Evolutionary conservation across 2,329 filamentous ascomycete species (phyloP).

Genomic region (Neonectria coccinea): DNA sequence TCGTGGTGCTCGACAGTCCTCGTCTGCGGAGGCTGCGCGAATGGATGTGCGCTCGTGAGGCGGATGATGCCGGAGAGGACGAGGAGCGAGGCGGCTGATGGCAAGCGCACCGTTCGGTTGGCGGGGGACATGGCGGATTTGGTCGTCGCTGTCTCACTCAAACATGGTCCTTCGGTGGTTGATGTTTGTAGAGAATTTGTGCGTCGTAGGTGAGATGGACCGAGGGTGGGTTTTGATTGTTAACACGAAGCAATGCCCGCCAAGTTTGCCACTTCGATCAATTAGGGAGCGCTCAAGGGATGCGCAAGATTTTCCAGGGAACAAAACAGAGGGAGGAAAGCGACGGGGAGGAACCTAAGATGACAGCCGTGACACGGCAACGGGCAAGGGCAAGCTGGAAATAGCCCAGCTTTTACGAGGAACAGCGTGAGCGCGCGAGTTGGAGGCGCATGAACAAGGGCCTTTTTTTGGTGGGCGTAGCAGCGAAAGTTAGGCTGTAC

Average conservation of each 20-base stretch:
- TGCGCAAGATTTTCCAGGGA: constrained; percentile 4
- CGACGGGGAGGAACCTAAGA: constrained; percentile 21
- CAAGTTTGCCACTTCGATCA: neutral
- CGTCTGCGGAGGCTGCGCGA: constrained; percentile 57
- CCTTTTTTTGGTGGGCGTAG: neutral
- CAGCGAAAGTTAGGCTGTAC: neutral
- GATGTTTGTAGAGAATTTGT: constrained; percentile 18
- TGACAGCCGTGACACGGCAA: constrained; percentile 35
- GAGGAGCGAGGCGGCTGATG: constrained; percentile 50
- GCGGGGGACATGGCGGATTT: constrained; percentile 40
- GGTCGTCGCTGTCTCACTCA: constrained; percentile 37
- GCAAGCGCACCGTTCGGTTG: constrained; percentile 52
- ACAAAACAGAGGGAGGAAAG: constrained; percentile 24
- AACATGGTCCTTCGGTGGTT: constrained; percentile 35
- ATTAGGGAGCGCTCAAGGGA: constrained; percentile 10
- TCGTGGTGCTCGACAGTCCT: constrained; percentile 52
- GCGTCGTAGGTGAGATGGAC: constrained; percentile 25
- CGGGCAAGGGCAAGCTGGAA: constrained; percentile 22
- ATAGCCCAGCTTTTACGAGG: constrained; percentile 26
- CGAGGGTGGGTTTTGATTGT: constrained; percentile 17
- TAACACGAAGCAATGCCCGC: constrained; percentile 12
- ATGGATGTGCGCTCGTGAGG: constrained; percentile 52
- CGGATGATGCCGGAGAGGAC: constrained; percentile 50
- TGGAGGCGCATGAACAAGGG: constrained; percentile 9
- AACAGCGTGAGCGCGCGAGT: neutral